phyloP scores from a whole-genome alignment of 192 early-diverging fungal genomes.

The Mortierella claussenii region DNA sequence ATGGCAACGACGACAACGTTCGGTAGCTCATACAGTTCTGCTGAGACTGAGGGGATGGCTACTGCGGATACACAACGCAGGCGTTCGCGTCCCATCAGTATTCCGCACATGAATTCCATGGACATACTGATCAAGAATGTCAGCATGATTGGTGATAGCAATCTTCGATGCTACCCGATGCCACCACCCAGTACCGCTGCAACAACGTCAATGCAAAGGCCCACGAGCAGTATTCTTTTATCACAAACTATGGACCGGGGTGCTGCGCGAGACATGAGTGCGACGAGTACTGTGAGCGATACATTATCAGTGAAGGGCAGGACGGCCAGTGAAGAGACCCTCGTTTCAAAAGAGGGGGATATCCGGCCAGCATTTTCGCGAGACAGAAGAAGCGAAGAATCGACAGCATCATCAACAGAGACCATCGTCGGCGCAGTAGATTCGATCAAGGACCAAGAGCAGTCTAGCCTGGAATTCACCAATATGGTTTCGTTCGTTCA shows the following conservation, averaged over 20 bases:
- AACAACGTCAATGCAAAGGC: neutral
- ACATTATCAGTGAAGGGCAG: neutral
- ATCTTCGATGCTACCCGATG: slow-evolving; percentile 41
- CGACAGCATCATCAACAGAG: slow-evolving; percentile 15
- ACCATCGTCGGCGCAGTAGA: slow-evolving; percentile 2
- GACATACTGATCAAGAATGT: slow-evolving; percentile 39
- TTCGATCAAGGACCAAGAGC: neutral
- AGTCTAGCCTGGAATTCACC: neutral
- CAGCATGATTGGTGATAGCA: slow-evolving; percentile 39
- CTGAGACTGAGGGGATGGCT: neutral
- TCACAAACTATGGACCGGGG: neutral
- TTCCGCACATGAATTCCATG: slow-evolving; percentile 47
- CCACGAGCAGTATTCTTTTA: neutral
- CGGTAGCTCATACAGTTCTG: neutral
- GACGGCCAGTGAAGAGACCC: neutral
- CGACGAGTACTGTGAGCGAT: too few relatives aligned
- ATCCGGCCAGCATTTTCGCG: neutral
- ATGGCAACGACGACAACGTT: neutral
- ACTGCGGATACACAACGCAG: neutral
- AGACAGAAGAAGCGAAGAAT: slow-evolving; percentile 22
- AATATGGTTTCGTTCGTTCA: neutral
- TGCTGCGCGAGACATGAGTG: too few relatives aligned
- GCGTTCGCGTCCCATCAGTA: slow-evolving; percentile 4
- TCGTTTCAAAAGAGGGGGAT: neutral
- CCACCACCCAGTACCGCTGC: neutral